Evolutionary conservation across 257 asterid species (phyloP).

Genomic region (Solanum chilense): DNA sequence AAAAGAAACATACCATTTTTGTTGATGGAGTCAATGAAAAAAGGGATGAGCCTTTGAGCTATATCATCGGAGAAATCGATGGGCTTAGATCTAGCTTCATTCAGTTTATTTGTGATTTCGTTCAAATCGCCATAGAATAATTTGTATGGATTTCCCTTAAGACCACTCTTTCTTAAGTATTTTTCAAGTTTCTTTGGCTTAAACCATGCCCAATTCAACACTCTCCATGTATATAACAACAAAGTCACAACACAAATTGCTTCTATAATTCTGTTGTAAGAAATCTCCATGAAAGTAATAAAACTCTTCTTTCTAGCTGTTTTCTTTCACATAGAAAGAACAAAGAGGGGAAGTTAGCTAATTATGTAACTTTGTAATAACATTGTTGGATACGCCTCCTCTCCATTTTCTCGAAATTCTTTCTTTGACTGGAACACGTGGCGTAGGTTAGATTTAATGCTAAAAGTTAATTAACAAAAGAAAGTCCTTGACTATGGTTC

Average conservation of each 20-base stretch:
- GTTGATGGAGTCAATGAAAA: neutral
- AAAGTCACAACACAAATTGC: neutral
- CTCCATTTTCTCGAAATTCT: too few species aligned
- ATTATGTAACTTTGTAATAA: too few species aligned
- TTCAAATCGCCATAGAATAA: conserved; percentile 19
- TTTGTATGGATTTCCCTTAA: conserved; percentile 23
- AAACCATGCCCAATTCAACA: conserved; percentile 25
- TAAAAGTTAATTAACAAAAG: too few species aligned
- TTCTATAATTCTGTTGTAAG: neutral
- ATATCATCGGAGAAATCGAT: conserved; percentile 20
- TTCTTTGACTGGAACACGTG: too few species aligned
- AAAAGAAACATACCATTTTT: conserved; percentile 21
- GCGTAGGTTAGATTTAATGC: too few species aligned
- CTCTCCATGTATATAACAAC: conserved; percentile 4
- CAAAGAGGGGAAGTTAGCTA: neutral
- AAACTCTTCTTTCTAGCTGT: neutral
- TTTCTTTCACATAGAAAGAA: neutral
- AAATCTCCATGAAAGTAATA: neutral
- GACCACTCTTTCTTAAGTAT: conserved; percentile 20
- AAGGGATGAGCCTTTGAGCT: conserved; percentile 18
- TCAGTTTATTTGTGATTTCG: neutral
- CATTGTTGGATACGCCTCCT: too few species aligned
- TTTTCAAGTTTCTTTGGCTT: conserved; percentile 21
- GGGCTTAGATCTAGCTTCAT: conserved; percentile 25
- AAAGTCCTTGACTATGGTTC: too few species aligned